These are phyloP conservation scores for Cyclocybe cylindracea DNA, from an alignment of 768 basidiomycete genomes.

Conservation along the genomic window DNA sequence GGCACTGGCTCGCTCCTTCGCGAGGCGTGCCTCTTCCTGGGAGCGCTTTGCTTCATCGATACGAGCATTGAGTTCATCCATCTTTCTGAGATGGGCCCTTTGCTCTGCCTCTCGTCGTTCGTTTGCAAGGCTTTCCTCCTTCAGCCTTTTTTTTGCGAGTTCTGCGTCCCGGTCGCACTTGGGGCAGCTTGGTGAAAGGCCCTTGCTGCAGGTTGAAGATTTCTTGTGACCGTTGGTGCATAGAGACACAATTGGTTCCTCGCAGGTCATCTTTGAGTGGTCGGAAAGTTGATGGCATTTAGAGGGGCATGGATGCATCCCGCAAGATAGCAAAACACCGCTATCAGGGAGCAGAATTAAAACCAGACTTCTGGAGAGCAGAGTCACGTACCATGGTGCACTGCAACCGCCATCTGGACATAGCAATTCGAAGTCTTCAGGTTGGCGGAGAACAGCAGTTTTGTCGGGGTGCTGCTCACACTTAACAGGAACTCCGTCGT, in stretches of 20 bases:
- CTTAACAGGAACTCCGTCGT: constrained; percentile 54
- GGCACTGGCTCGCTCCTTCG: constrained; percentile 32
- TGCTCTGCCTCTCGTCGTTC: constrained; percentile 46
- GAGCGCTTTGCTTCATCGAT: constrained; percentile 34
- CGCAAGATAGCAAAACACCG: constrained; percentile 48
- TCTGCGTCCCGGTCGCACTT: constrained; percentile 49
- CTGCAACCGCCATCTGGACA: constrained; percentile 67
- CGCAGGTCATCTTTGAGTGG: constrained; percentile 56
- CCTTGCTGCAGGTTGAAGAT: constrained; percentile 44
- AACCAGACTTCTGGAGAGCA: neutral
- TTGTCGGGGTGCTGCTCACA: constrained; percentile 57
- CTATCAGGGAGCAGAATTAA: constrained; percentile 28
- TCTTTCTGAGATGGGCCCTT: constrained; percentile 36
- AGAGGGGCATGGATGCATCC: constrained; percentile 53
- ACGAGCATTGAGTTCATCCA: constrained; percentile 46
- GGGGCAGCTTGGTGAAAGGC: constrained; percentile 35
- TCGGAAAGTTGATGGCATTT: constrained; percentile 61
- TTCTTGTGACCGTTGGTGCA: constrained; percentile 49
- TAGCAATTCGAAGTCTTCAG: constrained; percentile 49
- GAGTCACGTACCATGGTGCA: constrained; percentile 51
- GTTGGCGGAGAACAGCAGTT: constrained; percentile 35
- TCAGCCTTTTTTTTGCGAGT: constrained; percentile 39
- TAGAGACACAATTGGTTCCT: constrained; percentile 28
- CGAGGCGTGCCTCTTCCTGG: constrained; percentile 36
- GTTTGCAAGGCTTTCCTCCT: constrained; percentile 41